Conservation (phyloP, 192 early-diverging fungal genomes). For the Gryganskiella cystojenkinii region DNA sequence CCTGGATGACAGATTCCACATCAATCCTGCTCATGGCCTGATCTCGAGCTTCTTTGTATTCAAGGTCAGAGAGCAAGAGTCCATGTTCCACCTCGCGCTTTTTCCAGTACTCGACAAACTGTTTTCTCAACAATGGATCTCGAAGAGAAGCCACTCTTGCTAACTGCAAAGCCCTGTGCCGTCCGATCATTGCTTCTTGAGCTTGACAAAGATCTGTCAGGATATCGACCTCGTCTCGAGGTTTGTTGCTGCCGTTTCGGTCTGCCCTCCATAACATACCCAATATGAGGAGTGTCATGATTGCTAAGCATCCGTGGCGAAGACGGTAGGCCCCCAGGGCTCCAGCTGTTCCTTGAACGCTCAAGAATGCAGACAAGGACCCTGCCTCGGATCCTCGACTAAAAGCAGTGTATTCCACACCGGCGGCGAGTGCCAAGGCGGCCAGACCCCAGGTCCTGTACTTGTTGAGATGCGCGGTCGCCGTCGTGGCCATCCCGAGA, state of each 20-base stretch:
- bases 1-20: slow-evolving; percentile 28
- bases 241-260: not conserved
- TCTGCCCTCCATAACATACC: slow-evolving; percentile 15
- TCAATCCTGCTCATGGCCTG: slow-evolving; percentile 46
- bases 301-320: slow-evolving; percentile 27
- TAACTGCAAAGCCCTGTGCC: slow-evolving; percentile 41
- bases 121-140: slow-evolving; percentile 35
- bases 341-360: slow-evolving; percentile 7
- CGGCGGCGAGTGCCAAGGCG: slow-evolving; percentile 10
- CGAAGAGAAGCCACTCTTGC: slow-evolving; percentile 37
- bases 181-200: slow-evolving; percentile 44
- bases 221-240: slow-evolving; percentile 36
- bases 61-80: slow-evolving; percentile 19
- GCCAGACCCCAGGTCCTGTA: slow-evolving; percentile 40
- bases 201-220: slow-evolving; percentile 43
- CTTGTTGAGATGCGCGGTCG: slow-evolving; percentile 33
- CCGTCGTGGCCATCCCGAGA: slow-evolving; percentile 41
- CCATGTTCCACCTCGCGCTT: slow-evolving; percentile 44
- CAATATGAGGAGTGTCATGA: slow-evolving; percentile 22
- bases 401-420: slow-evolving; percentile 22
- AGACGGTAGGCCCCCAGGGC: slow-evolving; percentile 14
- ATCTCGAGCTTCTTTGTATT: slow-evolving; percentile 49
- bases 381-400: slow-evolving; percentile 9
- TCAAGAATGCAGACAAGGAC: slow-evolving; percentile 7
- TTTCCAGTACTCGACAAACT: slow-evolving; percentile 54